Evolutionary conservation across 73 alveolate species (phyloP), one percentile per base, ranked within the genome.

Genomic region (Durusdinium trenchii): DNA sequence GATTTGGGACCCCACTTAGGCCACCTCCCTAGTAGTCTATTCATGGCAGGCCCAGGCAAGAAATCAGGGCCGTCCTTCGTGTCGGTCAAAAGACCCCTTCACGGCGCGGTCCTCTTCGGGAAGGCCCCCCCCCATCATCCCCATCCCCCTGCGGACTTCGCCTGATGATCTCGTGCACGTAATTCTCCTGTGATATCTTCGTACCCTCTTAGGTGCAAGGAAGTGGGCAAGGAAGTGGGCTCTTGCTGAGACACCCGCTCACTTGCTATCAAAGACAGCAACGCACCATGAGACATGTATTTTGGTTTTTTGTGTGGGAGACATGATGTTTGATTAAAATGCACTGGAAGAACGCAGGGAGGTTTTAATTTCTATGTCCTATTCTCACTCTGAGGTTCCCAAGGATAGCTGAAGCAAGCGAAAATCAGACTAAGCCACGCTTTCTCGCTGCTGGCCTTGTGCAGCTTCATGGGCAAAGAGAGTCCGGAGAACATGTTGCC

Each of bases 401-500:
- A 16, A 43, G 57, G 62, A 43, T 7, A 43, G 35, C 23, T 4
- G 16, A 40, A 45, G 42, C 87, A 76, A 76, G 54, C 36, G 38
- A 14, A 14, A 43, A 45, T 7, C 26, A 20, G 20, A 54, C 64
- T 20, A 20, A 54, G 28, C 64, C 64, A 12, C 20, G 28, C 9
- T 20, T 20, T 54, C 28, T 36, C 50, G 87, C 6, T 35, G 36
- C n/a, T 7, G 52, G 47, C 98, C 98, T 91, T 91, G 98, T 91
- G 98, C 78, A 91, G 57, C 98, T 91, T 91, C 98, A 91, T 45
- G 50, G 98, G 98, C 78, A 91, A 54, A 46, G 47, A 69, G 48
- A 91, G 98, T 18, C 98, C 98, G 14, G 98, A 91, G 90, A 91
- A 91, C 98, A 91, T 91, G 89, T 91, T 91, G 75, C 98, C 98